Evolutionary conservation across 257 asterid genomes (phyloP).

Genomic region (Petunia axillaris): DNA sequence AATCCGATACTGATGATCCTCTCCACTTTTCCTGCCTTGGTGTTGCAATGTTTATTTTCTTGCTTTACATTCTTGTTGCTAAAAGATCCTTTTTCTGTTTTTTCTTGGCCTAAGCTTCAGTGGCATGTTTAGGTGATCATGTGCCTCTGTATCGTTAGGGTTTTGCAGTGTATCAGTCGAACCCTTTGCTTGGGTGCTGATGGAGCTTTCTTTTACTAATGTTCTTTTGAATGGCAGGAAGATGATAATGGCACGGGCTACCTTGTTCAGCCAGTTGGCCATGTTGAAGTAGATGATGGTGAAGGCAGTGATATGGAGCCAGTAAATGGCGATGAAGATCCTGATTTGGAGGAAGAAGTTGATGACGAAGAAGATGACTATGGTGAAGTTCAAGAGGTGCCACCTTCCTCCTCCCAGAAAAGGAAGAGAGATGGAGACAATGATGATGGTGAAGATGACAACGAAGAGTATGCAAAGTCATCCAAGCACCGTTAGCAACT

Average conservation of each 20-base stretch:
- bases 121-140: neutral
- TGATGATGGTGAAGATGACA: conserved; percentile 32
- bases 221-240: conserved; percentile 58
- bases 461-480: conserved; percentile 49
- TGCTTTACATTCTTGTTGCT: neutral
- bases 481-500: conserved; percentile 45
- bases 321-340: conserved; percentile 52
- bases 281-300: conserved; percentile 48
- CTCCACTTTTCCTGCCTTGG: neutral
- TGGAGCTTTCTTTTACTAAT: neutral
- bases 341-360: conserved; percentile 53
- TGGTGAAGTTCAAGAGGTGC: conserved; percentile 81
- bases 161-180: neutral
- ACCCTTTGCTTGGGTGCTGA: neutral
- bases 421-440: conserved; percentile 53
- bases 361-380: conserved; percentile 66
- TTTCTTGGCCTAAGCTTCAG: neutral
- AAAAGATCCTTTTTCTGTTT: neutral
- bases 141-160: neutral
- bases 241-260: conserved; percentile 68
- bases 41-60: neutral
- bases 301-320: conserved; percentile 49
- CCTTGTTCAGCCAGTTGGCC: conserved; percentile 77
- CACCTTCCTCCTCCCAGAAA: conserved; percentile 62
- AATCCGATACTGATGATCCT: neutral